Percentiles rank a stretch among this genome's conserved stretches.
Conservation (phyloP, 1,139 yeast genomes). For the Yamadazyma sp. region DNA sequence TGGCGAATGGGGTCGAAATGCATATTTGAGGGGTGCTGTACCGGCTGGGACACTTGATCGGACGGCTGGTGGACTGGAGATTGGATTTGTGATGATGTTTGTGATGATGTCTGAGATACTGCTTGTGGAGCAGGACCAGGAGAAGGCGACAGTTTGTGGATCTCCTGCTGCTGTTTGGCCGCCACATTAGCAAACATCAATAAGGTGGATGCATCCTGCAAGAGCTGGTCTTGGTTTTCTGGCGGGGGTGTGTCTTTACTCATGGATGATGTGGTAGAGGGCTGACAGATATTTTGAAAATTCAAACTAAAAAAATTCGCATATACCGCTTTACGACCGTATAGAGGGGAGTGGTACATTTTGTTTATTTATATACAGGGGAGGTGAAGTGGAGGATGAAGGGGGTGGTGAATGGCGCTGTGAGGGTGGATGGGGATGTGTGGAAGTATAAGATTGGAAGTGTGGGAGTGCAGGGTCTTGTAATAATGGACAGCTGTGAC, state of each 20-base stretch:
- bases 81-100: conserved; percentile 3
- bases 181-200: conserved; percentile 64
- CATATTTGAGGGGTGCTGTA: not conserved
- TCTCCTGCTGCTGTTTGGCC: conserved; percentile 40
- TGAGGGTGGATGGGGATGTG: too few species aligned
- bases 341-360: not conserved
- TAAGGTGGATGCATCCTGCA: conserved; percentile 60
- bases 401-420: too few species aligned
- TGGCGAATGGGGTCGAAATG: conserved; percentile 10
- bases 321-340: conserved; percentile 5
- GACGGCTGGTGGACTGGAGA: not conserved
- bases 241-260: not conserved
- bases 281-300: not conserved
- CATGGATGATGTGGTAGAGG: not conserved
- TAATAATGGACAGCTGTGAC: too few species aligned
- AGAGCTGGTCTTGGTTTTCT: conserved; percentile 14
- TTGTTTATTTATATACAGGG: not conserved
- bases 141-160: conserved; percentile 15
- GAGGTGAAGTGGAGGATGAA: not conserved
- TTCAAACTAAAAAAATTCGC: conserved; percentile 1
- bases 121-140: conserved; percentile 6
- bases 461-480: too few species aligned
- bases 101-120: conserved; percentile 4
- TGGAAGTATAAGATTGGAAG: too few species aligned
- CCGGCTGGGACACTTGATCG: not conserved